Conservation (phyloP, 768 basidiomycete genomes). For the Tylopilus subfusipes region DNA sequence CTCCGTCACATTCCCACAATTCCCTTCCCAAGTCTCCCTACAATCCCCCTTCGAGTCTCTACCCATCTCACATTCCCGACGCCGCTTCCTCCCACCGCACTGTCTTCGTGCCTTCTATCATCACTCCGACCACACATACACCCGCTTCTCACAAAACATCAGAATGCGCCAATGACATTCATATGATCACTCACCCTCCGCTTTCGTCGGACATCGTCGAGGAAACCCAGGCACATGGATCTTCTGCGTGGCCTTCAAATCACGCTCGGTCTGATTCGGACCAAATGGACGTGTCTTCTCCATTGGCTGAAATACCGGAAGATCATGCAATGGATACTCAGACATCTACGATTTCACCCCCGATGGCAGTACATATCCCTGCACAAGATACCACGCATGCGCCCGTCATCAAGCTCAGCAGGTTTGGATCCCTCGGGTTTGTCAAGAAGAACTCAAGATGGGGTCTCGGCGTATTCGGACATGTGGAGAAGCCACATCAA, state of each 20-base stretch:
- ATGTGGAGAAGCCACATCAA: conserved; percentile 63
- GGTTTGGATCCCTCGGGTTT: conserved; percentile 56
- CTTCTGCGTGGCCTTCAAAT: conserved; percentile 27
- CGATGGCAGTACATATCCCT: conserved; percentile 33
- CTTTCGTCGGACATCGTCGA: conserved; percentile 29
- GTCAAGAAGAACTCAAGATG: conserved; percentile 69
- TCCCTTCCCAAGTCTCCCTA: conserved; percentile 38
- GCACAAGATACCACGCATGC: conserved; percentile 38
- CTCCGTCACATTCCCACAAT: conserved; percentile 50
- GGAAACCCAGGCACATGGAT: conserved; percentile 25
- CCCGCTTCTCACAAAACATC: conserved; percentile 33
- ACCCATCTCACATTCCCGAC: conserved; percentile 42
- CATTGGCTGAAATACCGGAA: conserved; percentile 46
- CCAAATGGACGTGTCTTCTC: conserved; percentile 56
- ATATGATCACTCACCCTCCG: conserved; percentile 34
- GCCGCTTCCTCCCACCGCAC: conserved; percentile 51
- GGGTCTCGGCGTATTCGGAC: conserved; percentile 67
- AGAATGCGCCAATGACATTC: conserved; percentile 34
- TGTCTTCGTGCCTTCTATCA: conserved; percentile 44
- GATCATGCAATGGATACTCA: conserved; percentile 46
- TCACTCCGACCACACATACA: conserved; percentile 30
- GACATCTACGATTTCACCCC: conserved; percentile 48
- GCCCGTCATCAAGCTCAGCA: conserved; percentile 52
- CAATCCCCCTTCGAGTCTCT: conserved; percentile 37
- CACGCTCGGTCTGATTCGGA: conserved; percentile 32